Conservation (phyloP, 176 grass and related monocot genomes). For the Zoysia pacifica region DNA sequence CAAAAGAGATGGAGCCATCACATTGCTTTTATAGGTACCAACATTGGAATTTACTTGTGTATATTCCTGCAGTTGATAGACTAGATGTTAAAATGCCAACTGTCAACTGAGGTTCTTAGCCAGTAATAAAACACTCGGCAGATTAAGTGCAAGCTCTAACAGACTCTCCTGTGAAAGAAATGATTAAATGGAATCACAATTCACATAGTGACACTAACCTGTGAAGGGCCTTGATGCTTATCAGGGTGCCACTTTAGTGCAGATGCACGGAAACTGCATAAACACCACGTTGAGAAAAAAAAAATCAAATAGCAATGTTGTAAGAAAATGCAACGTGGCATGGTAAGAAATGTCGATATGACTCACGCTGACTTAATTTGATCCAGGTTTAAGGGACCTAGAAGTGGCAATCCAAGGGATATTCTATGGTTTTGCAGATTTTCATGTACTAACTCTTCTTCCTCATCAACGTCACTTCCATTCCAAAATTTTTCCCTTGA, state of each 20-base stretch:
- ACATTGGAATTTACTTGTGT: not conserved
- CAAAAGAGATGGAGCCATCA: not conserved
- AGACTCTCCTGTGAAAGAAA: not conserved
- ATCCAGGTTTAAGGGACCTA: constrained; percentile 66
- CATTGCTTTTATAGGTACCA: not conserved
- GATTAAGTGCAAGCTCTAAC: not conserved
- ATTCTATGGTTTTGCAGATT: constrained; percentile 53
- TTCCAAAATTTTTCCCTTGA: constrained; percentile 58
- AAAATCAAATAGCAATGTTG: constrained; percentile 12
- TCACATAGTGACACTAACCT: constrained; percentile 42
- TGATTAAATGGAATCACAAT: not conserved
- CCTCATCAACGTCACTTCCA: constrained; percentile 82
- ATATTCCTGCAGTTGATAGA: not conserved
- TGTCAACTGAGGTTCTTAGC: not conserved
- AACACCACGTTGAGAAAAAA: not conserved
- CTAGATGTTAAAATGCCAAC: not conserved
- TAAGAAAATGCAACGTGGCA: not conserved
- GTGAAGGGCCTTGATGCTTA: constrained; percentile 78
- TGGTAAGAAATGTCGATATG: constrained; percentile 25
- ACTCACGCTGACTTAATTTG: constrained; percentile 84
- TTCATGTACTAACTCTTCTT: constrained; percentile 38
- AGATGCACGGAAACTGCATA: constrained; percentile 64
- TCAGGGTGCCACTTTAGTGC: constrained; percentile 97
- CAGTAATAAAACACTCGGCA: not conserved
- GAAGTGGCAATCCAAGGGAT: constrained; percentile 67